Base-by-base conservation (phyloP, 805 yeast genomes). In the Yamadazyma ubonensis region DNA sequence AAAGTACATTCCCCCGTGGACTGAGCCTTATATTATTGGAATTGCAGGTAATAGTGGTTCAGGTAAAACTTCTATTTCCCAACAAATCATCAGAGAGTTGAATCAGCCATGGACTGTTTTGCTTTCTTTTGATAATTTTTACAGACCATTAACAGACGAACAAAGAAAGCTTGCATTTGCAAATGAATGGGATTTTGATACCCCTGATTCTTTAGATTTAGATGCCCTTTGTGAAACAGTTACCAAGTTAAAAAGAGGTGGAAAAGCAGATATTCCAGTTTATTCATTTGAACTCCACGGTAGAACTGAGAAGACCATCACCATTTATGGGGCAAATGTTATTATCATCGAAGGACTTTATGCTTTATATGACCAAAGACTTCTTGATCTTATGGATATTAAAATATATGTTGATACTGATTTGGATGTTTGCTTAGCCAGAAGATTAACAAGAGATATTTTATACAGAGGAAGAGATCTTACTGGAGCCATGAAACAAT, bases 31-130 rank as follows among this genome's bases (percentile, higher is more conserved):
- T 19, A 74, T 63, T 6, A 77, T 70, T 28, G 83, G 83, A 0
- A 58, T 55, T 6, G 69, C 65, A 2, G 81, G 80, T 3, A 63
- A 68, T 37, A 64, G 70, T 11, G 75, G 98, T 2, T 86, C 96
- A 0, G 99, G 99, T 1, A 91, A 91, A 57, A 91, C 98, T 0
- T 83, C 95, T 25, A 87, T 93, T 14, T 93, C 97, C 0, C 81
- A 88, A 27, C 76, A 78, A 47, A 83, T 93, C 51, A 86, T 90
- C 38, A 77, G 83, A 40, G 80, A 81, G 45, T 63, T 77, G 44
- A 82, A 87, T 62, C 87, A 87, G 40, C 98, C 98, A 1, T 90
- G 98, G 96, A 87, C 97, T 0, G 91, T 93, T 9, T 68, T 93
- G 41, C 57, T 91, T 15, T 85, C 96, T 1, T 72, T 89, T 65